Conservation (phyloP, 352 stramenopile genomes). For the Phytopythium boreale region DNA sequence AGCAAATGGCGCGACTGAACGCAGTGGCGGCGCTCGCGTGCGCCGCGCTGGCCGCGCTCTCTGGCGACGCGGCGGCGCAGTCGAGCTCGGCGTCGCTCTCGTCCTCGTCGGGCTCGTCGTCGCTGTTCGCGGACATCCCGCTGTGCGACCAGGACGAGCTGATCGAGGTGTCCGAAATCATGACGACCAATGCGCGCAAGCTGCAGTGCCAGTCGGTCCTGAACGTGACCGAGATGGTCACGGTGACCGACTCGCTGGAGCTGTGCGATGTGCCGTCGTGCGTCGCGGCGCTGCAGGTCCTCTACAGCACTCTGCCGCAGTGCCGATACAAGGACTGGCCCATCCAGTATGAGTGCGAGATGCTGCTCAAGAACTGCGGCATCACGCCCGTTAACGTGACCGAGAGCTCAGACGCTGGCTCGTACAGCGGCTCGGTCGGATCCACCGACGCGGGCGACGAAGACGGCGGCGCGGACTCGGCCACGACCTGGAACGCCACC, state of each 20-base stretch:
- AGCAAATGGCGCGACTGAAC: background rate
- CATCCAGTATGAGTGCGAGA: constrained; percentile 34
- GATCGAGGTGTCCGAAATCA: constrained; percentile 24
- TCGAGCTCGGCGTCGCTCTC: constrained; percentile 14
- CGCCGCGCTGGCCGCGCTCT: constrained; percentile 9
- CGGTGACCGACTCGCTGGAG: constrained; percentile 22
- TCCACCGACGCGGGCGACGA: background rate
- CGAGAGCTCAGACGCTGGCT: constrained; percentile 9
- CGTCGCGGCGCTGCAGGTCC: constrained; percentile 42
- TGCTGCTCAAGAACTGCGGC: constrained; percentile 47
- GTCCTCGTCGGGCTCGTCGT: constrained; percentile 20
- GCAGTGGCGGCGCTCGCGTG: constrained; percentile 13
- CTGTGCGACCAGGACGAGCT: constrained; percentile 44
- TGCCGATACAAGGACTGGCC: constrained; percentile 57
- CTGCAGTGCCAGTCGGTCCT: constrained; percentile 44
- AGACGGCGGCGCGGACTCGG: background rate
- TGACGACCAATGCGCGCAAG: constrained; percentile 55
- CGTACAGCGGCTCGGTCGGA: constrained; percentile 7
- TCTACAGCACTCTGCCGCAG: constrained; percentile 59
- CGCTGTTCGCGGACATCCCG: constrained; percentile 33
- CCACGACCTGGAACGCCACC: constrained; percentile 22
- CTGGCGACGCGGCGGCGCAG: constrained; percentile 14
- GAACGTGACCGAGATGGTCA: constrained; percentile 49
- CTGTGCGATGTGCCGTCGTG: constrained; percentile 50
- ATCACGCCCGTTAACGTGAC: constrained; percentile 38